Conservation (phyloP, 352 stramenopile genomes). For the Globisporangium lucens region DNA sequence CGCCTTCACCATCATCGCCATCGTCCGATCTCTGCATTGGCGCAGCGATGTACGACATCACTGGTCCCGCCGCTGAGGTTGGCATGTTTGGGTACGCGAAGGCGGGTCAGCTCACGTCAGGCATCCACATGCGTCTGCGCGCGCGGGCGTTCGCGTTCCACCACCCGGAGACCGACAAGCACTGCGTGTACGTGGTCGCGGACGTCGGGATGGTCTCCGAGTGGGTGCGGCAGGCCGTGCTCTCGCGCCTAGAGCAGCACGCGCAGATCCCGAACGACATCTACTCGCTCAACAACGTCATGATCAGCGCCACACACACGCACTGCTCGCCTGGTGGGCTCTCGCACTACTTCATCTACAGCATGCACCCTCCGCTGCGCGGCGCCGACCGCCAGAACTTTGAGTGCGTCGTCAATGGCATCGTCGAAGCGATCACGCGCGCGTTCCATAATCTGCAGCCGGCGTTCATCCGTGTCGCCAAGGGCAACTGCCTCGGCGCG, state of each 20-base stretch:
- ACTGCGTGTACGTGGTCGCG: slow-evolving; percentile 83
- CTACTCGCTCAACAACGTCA: slow-evolving; percentile 78
- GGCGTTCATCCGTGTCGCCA: slow-evolving; percentile 56
- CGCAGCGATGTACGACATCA: slow-evolving; percentile 85
- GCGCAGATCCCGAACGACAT: slow-evolving; percentile 30
- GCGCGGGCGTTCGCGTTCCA: slow-evolving; percentile 81
- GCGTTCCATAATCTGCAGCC: slow-evolving; percentile 77
- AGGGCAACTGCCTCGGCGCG: slow-evolving; percentile 61
- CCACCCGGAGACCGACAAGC: slow-evolving; percentile 24
- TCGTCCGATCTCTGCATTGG: slow-evolving; percentile 48
- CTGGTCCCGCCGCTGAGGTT: slow-evolving; percentile 71
- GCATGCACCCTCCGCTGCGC: slow-evolving; percentile 71
- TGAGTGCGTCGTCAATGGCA: slow-evolving; percentile 87
- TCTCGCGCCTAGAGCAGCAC: slow-evolving; percentile 54
- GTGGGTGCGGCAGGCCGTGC: slow-evolving; percentile 82
- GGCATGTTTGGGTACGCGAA: slow-evolving; percentile 90
- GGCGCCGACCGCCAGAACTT: slow-evolving; percentile 83
- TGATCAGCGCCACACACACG: slow-evolving; percentile 91
- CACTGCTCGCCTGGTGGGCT: slow-evolving; percentile 89
- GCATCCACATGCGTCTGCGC: slow-evolving; percentile 86
- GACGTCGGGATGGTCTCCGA: slow-evolving; percentile 90
- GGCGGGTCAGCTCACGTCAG: slow-evolving; percentile 62
- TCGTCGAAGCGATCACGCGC: slow-evolving; percentile 76
- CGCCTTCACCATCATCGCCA: background rate
- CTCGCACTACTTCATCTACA: slow-evolving; percentile 92